A percentile compares a stretch with the other conserved stretches of the same genome.
Evolutionary conservation across 495 filamentous ascomycete genomes (phyloP).

Genomic region (Astrothelium macrocarpum): DNA sequence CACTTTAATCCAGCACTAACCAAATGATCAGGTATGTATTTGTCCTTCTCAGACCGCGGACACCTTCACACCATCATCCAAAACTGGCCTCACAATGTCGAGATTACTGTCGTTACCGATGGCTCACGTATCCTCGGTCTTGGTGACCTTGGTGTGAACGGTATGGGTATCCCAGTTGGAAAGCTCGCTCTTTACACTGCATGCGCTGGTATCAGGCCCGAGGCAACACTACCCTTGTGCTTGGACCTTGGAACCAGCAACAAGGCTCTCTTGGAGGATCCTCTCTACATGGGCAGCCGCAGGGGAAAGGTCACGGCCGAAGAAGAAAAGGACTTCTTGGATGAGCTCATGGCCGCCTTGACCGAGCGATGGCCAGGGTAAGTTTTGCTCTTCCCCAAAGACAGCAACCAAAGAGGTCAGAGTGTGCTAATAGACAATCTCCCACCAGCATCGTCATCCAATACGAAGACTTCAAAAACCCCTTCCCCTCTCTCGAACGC

Average conservation of each 20-base stretch:
- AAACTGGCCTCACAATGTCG: slow-evolving; percentile 87
- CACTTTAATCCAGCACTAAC: slow-evolving; percentile 17
- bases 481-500: slow-evolving; percentile 84
- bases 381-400: slow-evolving; percentile 23
- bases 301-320: slow-evolving; percentile 68
- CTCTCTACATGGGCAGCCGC: slow-evolving; percentile 85
- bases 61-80: slow-evolving; percentile 72
- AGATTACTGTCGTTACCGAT: slow-evolving; percentile 96
- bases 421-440: slow-evolving; percentile 5
- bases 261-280: slow-evolving; percentile 77
- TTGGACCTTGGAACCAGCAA: slow-evolving; percentile 90
- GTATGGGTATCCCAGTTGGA: slow-evolving; percentile 93
- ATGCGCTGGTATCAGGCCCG: slow-evolving; percentile 92
- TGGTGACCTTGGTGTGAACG: slow-evolving; percentile 92
- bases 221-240: slow-evolving; percentile 83
- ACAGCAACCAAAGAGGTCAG: not conserved
- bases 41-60: slow-evolving; percentile 80
- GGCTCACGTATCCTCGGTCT: slow-evolving; percentile 93
- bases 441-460: slow-evolving; percentile 75
- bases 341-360: slow-evolving; percentile 91
- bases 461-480: slow-evolving; percentile 98
- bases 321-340: slow-evolving; percentile 87
- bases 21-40: slow-evolving; percentile 55
- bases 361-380: slow-evolving; percentile 76
- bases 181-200: slow-evolving; percentile 90